These are phyloP conservation scores for Physcomitrellopsis africana DNA, from an alignment of 225 moss, liverwort and hornwort genomes.

Conservation along the genomic window DNA sequence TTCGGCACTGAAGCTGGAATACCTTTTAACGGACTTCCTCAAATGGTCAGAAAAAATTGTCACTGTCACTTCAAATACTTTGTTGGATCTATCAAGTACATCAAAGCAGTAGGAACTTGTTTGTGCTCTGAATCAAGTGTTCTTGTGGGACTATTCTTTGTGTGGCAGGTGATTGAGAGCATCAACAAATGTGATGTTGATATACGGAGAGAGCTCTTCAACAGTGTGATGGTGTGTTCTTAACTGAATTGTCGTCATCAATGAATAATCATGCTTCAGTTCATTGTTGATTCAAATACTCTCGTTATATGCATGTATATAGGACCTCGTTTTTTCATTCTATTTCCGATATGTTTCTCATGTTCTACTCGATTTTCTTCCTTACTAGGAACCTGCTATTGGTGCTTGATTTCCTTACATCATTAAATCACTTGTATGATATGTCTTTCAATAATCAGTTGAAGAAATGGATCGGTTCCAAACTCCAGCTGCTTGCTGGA, in stretches of 20 bases:
- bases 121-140: background rate
- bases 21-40: conserved; percentile 73
- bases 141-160: conserved; percentile 1
- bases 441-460: background rate
- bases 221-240: conserved; percentile 74
- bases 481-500: background rate
- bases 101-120: background rate
- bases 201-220: conserved; percentile 84
- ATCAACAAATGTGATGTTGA: conserved; percentile 96
- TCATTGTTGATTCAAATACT: background rate
- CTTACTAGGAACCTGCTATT: background rate
- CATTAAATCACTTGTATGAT: conserved; percentile 1
- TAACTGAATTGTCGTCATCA: conserved; percentile 2
- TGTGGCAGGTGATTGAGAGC: conserved; percentile 80
- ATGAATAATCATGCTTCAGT: background rate
- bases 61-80: background rate
- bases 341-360: background rate
- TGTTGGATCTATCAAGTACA: background rate
- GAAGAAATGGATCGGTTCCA: background rate
- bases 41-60: conserved; percentile 65
- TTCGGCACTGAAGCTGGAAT: conserved; percentile 63
- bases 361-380: background rate
- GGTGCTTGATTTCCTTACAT: conserved; percentile 12
- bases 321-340: conserved; percentile 5
- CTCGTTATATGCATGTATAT: background rate